phyloP scores from a whole-genome alignment of 2,329 filamentous ascomycete species.

The Fusarium neocosmosporiellum region DNA sequence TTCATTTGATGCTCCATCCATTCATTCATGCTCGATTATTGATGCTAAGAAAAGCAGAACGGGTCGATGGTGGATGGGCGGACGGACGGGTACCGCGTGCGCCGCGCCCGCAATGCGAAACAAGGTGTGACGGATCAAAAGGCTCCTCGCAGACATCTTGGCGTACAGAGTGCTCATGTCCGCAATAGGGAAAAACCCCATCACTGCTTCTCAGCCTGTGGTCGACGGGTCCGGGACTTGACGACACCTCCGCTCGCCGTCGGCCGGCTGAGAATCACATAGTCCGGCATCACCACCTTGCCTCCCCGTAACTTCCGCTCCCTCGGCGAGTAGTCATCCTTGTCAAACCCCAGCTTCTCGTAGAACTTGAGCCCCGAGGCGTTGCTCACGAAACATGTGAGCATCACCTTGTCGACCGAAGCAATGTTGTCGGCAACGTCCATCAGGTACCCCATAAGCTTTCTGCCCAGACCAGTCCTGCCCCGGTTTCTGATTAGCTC shows the following conservation, averaged over 20 bases:
- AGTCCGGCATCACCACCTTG: constrained; percentile 65
- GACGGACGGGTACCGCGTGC: background rate
- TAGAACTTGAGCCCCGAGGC: constrained; percentile 69
- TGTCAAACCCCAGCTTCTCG: constrained; percentile 65
- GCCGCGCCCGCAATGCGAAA: constrained; percentile 1
- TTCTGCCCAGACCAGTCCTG: constrained; percentile 71
- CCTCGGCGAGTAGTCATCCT: constrained; percentile 66
- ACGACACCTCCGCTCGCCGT: constrained; percentile 38
- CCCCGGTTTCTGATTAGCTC: constrained; percentile 16
- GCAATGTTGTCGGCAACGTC: constrained; percentile 64
- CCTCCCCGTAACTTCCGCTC: constrained; percentile 65
- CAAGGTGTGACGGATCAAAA: constrained; percentile 1
- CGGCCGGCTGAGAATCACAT: constrained; percentile 68
- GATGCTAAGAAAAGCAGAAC: background rate
- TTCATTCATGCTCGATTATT: background rate
- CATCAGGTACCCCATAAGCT: constrained; percentile 68
- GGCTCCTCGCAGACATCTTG: background rate
- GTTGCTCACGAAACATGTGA: constrained; percentile 78
- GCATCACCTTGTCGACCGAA: constrained; percentile 74
- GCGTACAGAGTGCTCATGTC: background rate
- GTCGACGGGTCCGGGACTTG: constrained; percentile 22
- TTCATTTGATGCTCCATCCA: background rate
- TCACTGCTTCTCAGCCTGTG: constrained; percentile 8
- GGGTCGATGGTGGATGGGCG: background rate
- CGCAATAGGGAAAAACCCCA: background rate